These are phyloP conservation scores for Saccharomyces hybrid DNA, from an alignment of 1,139 yeast species.

Conservation along the genomic window DNA sequence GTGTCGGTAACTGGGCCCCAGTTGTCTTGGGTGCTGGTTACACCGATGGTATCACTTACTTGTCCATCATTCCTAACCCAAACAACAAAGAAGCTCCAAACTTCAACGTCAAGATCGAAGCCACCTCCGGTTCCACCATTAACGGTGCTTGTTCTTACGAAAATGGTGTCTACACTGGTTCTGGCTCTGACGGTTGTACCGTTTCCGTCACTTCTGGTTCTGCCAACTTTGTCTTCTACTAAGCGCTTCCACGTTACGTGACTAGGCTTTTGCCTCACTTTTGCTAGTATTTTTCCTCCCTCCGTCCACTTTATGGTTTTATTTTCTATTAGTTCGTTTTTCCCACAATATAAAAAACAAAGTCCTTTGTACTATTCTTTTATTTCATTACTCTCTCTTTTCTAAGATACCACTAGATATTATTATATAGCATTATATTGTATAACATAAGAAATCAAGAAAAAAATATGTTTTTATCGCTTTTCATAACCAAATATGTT, in stretches of 20 bases:
- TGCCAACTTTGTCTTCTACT: constrained; percentile 44
- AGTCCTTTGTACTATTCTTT: not conserved
- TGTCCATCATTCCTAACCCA: constrained; percentile 93
- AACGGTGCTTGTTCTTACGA: constrained; percentile 75
- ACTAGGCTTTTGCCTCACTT: not conserved
- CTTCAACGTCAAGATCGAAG: constrained; percentile 81
- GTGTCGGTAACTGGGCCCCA: constrained; percentile 98
- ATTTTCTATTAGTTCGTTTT: not conserved
- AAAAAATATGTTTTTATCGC: not conserved
- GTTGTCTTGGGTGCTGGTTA: constrained; percentile 89
- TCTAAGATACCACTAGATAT: not conserved
- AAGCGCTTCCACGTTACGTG: constrained; percentile 1
- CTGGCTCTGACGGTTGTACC: constrained; percentile 78
- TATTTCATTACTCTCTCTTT: not conserved
- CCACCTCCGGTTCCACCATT: constrained; percentile 53
- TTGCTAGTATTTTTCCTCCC: constrained; percentile 1
- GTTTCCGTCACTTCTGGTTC: constrained; percentile 77
- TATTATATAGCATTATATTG: not conserved
- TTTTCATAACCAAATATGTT: not conserved
- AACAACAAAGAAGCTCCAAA: constrained; percentile 71
- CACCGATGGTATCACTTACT: constrained; percentile 69
- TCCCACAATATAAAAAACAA: not conserved
- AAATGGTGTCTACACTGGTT: constrained; percentile 69
- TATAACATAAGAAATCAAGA: not conserved
- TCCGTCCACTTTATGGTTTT: not conserved